Evolutionary conservation across 2,329 filamentous ascomycete species (phyloP).

Genomic region (Stagonosporopsis cucurbitacearum): DNA sequence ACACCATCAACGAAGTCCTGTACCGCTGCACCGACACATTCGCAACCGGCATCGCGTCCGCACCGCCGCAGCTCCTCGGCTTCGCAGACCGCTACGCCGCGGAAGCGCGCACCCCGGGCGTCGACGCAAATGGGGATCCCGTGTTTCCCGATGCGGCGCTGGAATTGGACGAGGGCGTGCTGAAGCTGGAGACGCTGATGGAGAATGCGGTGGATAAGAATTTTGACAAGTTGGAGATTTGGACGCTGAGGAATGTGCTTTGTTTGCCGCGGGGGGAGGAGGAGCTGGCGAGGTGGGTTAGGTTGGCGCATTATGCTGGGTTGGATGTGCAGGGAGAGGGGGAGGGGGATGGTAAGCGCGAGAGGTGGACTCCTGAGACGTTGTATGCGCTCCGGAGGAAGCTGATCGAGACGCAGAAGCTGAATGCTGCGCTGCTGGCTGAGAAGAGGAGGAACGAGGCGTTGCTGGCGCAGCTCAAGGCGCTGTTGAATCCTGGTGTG

Average conservation of each 20-base stretch:
- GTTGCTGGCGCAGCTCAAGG: constrained; percentile 69
- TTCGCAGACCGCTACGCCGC: constrained; percentile 65
- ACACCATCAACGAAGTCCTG: constrained; percentile 91
- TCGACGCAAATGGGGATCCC: constrained; percentile 49
- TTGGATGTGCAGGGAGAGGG: too few relatives aligned
- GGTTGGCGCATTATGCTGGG: constrained; percentile 80
- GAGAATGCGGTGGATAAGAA: constrained; percentile 59
- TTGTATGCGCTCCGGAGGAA: constrained; percentile 76
- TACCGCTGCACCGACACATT: constrained; percentile 88
- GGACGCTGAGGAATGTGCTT: constrained; percentile 78
- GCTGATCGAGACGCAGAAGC: constrained; percentile 77
- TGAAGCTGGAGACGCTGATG: constrained; percentile 58
- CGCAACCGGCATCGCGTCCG: constrained; percentile 78
- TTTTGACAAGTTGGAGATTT: constrained; percentile 69
- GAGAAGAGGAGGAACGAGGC: constrained; percentile 76
- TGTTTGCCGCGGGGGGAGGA: constrained; percentile 61
- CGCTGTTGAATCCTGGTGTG: constrained; percentile 53
- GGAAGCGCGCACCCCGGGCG: constrained; percentile 54
- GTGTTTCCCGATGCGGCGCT: constrained; percentile 60
- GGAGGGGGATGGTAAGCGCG: not conserved
- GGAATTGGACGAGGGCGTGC: constrained; percentile 83
- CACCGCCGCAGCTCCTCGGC: constrained; percentile 78
- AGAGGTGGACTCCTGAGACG: constrained; percentile 60
- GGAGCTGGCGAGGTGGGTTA: constrained; percentile 72
- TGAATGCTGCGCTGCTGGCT: constrained; percentile 72